Evolutionary conservation across 2,329 filamentous ascomycete genomes (phyloP), one percentile per base, ranked within the genome.

Genomic region (Pseudogymnoascus sp.): DNA sequence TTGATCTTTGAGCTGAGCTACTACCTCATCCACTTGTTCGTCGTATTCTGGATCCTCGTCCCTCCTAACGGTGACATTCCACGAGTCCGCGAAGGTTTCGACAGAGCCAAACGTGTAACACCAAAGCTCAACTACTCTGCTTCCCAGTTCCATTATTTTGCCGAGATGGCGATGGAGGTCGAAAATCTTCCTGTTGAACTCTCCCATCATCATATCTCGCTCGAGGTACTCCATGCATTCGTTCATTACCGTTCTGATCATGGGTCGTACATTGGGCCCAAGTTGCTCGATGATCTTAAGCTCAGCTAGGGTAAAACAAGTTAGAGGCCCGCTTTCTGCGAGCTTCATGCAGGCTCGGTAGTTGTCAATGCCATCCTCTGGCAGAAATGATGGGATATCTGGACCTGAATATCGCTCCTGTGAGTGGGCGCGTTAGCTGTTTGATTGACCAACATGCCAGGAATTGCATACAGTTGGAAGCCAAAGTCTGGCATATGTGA

Each of bases 21-120:
- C 31, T 29, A 59, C 54, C 1, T 62, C 24, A 58, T 65, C 64
- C 29, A 68, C 63, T 2, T 64, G 21, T 3, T 64, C 44, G 10
- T 63, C 62, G 29, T 66, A 63, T 10, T 62, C 58, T 13, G 13
- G 24, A 0, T 63, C 41, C 3, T 63, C 59, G 47, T 66, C 62
- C 13, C 59, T 54, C 8, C 58, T 15, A 7, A 60, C 57, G 35
- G 17, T 65, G 60, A 17, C 62, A 17, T 58, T 57, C 59, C 17
- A 58, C 47, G 26, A 61, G 26, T 21, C 57, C 33, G n/a, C 47
- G 15, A 54, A 54, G 29, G 21, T 15, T 33, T 54, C 47, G n/a
- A 54, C 47, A 1, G 47, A 54, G 29, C 47, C 47, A 21, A 54
- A 54, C 13, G 4, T 33, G 13, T 11, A 17, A 15, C 47, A 54